Base-by-base conservation (phyloP, 2,329 filamentous ascomycete genomes). In the Shiraia bambusicola region DNA sequence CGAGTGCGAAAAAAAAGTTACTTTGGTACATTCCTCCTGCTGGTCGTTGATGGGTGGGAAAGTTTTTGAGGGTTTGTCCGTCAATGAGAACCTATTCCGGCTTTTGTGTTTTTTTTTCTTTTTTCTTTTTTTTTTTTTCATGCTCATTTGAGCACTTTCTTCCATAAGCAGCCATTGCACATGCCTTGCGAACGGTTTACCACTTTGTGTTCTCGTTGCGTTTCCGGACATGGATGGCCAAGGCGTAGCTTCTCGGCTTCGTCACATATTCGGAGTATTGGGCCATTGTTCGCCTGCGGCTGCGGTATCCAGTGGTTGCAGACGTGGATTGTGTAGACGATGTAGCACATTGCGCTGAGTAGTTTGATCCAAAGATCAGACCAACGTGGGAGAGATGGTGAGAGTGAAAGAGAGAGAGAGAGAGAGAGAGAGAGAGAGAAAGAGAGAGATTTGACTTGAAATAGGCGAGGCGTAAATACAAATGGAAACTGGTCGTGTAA, bases 221-320 rank as follows among this genome's bases (percentile, higher is more conserved):
- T 50, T 12, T 56, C 50, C 6, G 59, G 58, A 45, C 61, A 62
- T 10, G 59, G 49, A 19, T 52, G 48, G 2, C 60, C 60, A 12
- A 65, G 35, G 12, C 61, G 53, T 28, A 57, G 40, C 35, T 50
- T 53, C 37, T 64, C 57, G 14, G 59, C 52, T 30, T 59, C 52
- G 17, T 57, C 45, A 44, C 60, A 65, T 13, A 65, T 61, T 14
- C 58, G 51, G 17, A 64, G 46, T 15, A 63, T 46, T 3, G 57
- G 55, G 4, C 59, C 60, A 35, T 59, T 59, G 15, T 53, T 51
- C 10, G 49, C 52, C 34, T 57, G 48, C 2, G 60, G 60, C 29
- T 63, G 60, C 14, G 60, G 51, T 10, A 65, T 49, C 63, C 63
- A 66, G 48, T 64, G 59, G 30, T 56, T 52, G 45, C 63, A 66